These are phyloP conservation scores for Pistacia integerrima DNA, from an alignment of 345 rosid genomes.

Conservation along the genomic window DNA sequence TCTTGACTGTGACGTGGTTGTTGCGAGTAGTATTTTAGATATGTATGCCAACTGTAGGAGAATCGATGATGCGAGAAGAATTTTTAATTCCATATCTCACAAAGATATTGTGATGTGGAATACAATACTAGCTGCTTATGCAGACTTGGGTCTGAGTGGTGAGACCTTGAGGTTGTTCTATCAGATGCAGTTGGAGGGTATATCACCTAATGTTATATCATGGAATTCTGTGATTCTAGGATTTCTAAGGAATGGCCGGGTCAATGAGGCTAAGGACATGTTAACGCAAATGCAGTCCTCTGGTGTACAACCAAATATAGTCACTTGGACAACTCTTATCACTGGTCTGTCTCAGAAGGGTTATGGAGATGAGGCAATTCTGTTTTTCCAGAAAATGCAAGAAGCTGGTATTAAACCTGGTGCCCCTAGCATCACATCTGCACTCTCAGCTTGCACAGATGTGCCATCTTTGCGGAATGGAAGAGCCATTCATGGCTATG, in stretches of 20 bases:
- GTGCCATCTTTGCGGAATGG: conserved; percentile 45
- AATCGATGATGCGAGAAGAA: conserved; percentile 46
- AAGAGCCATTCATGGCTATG: conserved; percentile 60
- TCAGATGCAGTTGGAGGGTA: conserved; percentile 72
- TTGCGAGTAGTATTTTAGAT: conserved; percentile 47
- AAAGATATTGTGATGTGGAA: conserved; percentile 69
- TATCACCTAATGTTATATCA: conserved; percentile 57
- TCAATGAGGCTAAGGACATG: conserved; percentile 58
- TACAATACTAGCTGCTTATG: conserved; percentile 61
- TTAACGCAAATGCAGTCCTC: conserved; percentile 61
- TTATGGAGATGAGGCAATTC: conserved; percentile 41
- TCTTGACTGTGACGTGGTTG: conserved; percentile 52
- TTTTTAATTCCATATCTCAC: conserved; percentile 47
- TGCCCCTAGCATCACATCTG: conserved; percentile 41
- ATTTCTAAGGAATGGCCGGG: conserved; percentile 51
- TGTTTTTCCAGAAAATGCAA: conserved; percentile 51
- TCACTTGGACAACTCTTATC: conserved; percentile 61
- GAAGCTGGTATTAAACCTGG: conserved; percentile 58
- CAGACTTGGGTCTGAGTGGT: conserved; percentile 50
- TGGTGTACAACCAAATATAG: conserved; percentile 47
- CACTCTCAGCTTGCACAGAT: conserved; percentile 50
- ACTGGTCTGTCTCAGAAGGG: conserved; percentile 60
- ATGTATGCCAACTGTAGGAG: conserved; percentile 72
- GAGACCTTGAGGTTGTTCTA: conserved; percentile 70
- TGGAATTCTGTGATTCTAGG: conserved; percentile 73